Conservation (phyloP, 2,329 filamentous ascomycete genomes). For the Colletotrichum agaves region DNA sequence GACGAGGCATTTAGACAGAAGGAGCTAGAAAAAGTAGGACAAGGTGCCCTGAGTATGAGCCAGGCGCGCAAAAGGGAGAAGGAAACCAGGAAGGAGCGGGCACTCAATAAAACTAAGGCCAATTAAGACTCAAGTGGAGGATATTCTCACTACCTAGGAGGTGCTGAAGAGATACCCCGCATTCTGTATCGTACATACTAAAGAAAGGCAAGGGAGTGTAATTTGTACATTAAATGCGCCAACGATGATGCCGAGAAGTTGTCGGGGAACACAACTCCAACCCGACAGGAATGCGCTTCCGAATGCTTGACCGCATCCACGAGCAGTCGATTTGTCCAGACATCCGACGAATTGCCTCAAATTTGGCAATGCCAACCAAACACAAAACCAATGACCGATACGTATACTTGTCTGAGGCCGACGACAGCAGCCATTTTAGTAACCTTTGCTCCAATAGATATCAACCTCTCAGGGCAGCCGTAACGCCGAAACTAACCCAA, state of each 20-base stretch:
- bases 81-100: constrained; percentile 59
- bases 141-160: constrained; percentile 1
- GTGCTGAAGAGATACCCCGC: constrained; percentile 32
- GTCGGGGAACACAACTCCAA: constrained; percentile 6
- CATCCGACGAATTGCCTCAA: constrained; percentile 9
- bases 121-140: background rate
- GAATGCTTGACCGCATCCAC: background rate
- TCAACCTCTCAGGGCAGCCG: background rate
- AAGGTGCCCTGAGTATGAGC: constrained; percentile 67
- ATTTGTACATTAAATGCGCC: constrained; percentile 27
- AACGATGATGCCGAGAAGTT: background rate
- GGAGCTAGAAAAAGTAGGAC: constrained; percentile 56
- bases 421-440: constrained; percentile 1
- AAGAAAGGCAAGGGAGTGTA: constrained; percentile 12
- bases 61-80: constrained; percentile 77
- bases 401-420: constrained; percentile 3
- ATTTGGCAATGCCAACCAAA: constrained; percentile 16
- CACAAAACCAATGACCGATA: constrained; percentile 15
- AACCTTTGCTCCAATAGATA: constrained; percentile 5
- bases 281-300: background rate
- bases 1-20: constrained; percentile 65
- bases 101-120: constrained; percentile 33
- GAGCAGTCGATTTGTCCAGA: constrained; percentile 8
- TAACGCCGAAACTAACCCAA: constrained; percentile 25
- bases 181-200: constrained; percentile 29